These are phyloP conservation scores for Bocquillonia castaneifolia DNA, from an alignment of 441 rosid species.

Conservation along the genomic window DNA sequence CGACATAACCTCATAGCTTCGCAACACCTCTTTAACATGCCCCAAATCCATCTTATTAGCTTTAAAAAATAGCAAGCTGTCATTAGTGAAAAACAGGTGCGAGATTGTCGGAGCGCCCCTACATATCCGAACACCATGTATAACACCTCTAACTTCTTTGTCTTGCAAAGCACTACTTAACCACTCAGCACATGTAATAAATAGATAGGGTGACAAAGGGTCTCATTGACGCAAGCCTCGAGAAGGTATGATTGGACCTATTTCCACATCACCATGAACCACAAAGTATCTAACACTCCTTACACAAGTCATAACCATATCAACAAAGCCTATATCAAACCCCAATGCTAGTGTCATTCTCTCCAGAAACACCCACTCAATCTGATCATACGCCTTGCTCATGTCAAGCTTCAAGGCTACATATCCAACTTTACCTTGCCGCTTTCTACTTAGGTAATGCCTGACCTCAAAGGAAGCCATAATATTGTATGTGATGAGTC, in stretches of 20 bases:
- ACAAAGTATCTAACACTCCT: not conserved
- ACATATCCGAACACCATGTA: too few species aligned
- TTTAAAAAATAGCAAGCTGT: too few species aligned
- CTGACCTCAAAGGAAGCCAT: not conserved
- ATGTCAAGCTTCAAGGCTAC: not conserved
- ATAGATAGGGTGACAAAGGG: not conserved
- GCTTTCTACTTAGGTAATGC: not conserved
- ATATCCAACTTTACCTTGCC: not conserved
- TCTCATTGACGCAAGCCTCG: not conserved
- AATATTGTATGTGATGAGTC: not conserved
- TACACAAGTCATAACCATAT: not conserved
- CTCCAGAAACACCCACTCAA: not conserved
- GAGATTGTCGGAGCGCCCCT: too few species aligned
- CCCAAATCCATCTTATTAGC: too few species aligned
- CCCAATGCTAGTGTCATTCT: not conserved
- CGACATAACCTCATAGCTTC: too few species aligned
- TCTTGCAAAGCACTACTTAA: not conserved
- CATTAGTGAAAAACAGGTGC: too few species aligned
- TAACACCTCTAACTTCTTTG: too few species aligned
- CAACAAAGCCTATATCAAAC: not conserved
- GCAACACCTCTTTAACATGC: too few species aligned
- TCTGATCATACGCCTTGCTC: not conserved
- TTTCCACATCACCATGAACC: not conserved
- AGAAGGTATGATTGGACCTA: not conserved
- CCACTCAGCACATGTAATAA: not conserved